Conservation (phyloP, 2,329 filamentous ascomycete species). For the Malbranchea cinnamomea region DNA sequence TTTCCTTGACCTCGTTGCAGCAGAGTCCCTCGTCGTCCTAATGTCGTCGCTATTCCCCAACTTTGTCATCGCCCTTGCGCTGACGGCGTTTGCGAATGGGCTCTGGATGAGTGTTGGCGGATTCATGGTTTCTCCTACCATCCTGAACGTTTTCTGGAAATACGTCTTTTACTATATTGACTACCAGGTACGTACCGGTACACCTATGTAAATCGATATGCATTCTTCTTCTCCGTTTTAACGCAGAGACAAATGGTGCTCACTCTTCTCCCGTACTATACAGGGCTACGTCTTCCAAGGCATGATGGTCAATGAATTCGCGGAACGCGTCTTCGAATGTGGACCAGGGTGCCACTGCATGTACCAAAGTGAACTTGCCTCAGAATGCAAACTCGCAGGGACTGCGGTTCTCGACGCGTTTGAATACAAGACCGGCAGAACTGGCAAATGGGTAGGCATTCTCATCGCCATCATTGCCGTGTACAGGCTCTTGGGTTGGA, state of each 20-base stretch:
- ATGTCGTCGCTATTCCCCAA: constrained; percentile 58
- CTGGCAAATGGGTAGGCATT: constrained; percentile 60
- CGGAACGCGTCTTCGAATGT: constrained; percentile 48
- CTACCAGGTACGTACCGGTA: constrained; percentile 43
- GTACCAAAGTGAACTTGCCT: constrained; percentile 48
- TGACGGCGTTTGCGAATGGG: constrained; percentile 74
- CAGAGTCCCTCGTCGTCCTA: constrained; percentile 68
- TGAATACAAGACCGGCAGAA: constrained; percentile 49
- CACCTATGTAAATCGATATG: not conserved
- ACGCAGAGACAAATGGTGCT: not conserved
- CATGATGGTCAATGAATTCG: constrained; percentile 88
- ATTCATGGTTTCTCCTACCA: constrained; percentile 58
- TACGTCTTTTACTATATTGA: constrained; percentile 84
- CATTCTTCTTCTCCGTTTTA: not conserved
- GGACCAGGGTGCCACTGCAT: constrained; percentile 49
- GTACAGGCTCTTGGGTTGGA: constrained; percentile 55
- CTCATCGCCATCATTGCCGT: constrained; percentile 60
- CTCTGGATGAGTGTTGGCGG: constrained; percentile 80
- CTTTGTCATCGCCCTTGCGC: constrained; percentile 65
- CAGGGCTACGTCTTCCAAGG: constrained; percentile 67
- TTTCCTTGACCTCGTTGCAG: constrained; percentile 69
- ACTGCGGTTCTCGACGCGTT: constrained; percentile 55
- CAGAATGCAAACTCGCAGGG: constrained; percentile 55
- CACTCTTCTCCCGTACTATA: constrained; percentile 1
- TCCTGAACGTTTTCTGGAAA: constrained; percentile 70